Evolutionary conservation across 768 basidiomycete genomes (phyloP).

Genomic region (Trametes maxima): DNA sequence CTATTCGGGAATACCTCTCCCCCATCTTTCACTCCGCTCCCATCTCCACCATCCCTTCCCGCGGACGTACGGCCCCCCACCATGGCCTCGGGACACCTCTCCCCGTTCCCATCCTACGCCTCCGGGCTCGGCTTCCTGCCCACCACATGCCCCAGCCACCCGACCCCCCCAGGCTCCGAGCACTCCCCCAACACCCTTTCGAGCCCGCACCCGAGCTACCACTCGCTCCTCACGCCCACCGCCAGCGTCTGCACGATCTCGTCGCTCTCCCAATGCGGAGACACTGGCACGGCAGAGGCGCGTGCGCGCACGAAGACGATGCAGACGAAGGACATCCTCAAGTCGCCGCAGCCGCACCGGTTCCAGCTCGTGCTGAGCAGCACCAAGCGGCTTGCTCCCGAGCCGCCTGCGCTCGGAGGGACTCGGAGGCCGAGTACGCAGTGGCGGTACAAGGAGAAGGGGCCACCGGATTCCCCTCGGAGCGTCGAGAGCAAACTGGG

Average conservation of each 20-base stretch:
- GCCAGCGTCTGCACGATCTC: constrained; percentile 19
- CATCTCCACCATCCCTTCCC: background rate
- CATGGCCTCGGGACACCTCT: constrained; percentile 13
- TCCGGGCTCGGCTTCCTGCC: constrained; percentile 13
- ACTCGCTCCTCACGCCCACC: constrained; percentile 8
- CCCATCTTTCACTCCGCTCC: background rate
- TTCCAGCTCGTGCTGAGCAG: constrained; percentile 15
- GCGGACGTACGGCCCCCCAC: background rate
- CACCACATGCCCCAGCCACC: constrained; percentile 4
- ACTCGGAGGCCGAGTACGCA: background rate
- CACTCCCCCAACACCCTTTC: too few relatives aligned
- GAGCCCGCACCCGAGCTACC: too few relatives aligned
- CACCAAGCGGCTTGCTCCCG: background rate
- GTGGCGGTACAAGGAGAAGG: background rate
- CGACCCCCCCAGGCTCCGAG: background rate
- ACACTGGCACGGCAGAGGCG: background rate
- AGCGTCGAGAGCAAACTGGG: too few relatives aligned
- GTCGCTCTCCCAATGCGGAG: background rate
- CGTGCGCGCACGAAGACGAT: constrained; percentile 18
- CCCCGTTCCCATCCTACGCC: constrained; percentile 14
- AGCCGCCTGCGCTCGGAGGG: background rate
- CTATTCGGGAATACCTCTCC: background rate
- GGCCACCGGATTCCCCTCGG: background rate
- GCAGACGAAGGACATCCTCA: constrained; percentile 22
- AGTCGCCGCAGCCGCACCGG: constrained; percentile 17